Conservation (phyloP, 441 rosid species). For the Dalechampia spathulata region DNA sequence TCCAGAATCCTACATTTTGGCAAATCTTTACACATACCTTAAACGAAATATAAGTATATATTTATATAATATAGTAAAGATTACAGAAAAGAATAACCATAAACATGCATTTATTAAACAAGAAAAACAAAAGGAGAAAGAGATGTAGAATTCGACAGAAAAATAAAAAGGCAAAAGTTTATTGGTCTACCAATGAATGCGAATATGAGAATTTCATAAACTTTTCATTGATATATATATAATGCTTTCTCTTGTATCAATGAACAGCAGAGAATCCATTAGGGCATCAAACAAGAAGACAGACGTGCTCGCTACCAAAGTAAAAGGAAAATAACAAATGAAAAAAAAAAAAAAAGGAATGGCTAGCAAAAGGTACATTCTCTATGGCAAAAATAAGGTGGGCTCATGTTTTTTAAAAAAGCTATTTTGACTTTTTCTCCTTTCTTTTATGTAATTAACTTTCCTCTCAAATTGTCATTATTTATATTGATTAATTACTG, state of each 20-base stretch:
- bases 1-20: no score
- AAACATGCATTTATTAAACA: no score
- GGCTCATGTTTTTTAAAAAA: neutral
- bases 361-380: constrained; percentile 2
- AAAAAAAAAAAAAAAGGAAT: neutral
- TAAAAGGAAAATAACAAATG: neutral
- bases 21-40: no score
- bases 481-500: no score
- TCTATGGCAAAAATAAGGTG: neutral
- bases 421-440: constrained; percentile 1
- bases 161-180: constrained; percentile 29
- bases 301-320: constrained; percentile 8
- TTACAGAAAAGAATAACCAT: no score
- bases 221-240: constrained; percentile 2
- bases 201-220: constrained; percentile 3
- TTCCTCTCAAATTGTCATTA: no score
- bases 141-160: constrained; percentile 4
- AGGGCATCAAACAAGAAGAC: constrained; percentile 21
- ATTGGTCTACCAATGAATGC: constrained; percentile 24
- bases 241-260: constrained; percentile 40
- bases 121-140: neutral
- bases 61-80: no score
- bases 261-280: constrained; percentile 23
- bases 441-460: neutral
- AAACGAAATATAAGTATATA: no score